phyloP scores from a whole-genome alignment of 352 stramenopile genomes.

The Globisporangium heterothallicum region DNA sequence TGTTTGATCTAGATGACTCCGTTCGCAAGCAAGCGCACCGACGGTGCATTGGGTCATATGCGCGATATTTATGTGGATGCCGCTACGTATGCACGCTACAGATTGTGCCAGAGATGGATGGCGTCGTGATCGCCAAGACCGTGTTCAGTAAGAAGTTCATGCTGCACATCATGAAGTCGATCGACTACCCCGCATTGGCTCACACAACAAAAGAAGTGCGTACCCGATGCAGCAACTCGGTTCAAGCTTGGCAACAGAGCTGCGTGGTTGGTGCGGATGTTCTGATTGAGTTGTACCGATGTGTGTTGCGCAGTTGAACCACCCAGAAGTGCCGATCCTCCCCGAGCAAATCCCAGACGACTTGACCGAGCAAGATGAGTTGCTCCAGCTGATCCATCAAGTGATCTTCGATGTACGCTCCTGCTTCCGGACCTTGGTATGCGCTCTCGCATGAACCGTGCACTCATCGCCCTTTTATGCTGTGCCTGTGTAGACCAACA shows the following conservation, averaged over 20 bases:
- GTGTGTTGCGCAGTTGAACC: slow-evolving; percentile 50
- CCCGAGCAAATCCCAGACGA: slow-evolving; percentile 60
- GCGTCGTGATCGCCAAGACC: slow-evolving; percentile 72
- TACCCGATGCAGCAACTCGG: no score
- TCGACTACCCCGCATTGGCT: slow-evolving; percentile 73
- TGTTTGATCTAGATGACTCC: no score
- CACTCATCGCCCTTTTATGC: neutral
- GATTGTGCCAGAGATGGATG: slow-evolving; percentile 77
- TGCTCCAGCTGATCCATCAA: slow-evolving; percentile 71
- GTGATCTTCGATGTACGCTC: slow-evolving; percentile 73
- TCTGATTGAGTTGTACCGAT: neutral
- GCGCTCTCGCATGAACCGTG: neutral
- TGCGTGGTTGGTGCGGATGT: no score
- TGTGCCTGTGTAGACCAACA: slow-evolving; percentile 50
- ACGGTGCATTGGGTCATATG: no score
- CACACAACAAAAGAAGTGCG: slow-evolving; percentile 71
- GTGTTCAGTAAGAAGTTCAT: slow-evolving; percentile 83
- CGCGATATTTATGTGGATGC: no score
- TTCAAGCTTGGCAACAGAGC: no score
- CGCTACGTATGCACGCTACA: slow-evolving; percentile 16
- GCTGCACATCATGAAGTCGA: slow-evolving; percentile 83
- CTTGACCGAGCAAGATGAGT: slow-evolving; percentile 48
- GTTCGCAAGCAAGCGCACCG: no score
- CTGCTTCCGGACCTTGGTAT: neutral
- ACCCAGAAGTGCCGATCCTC: slow-evolving; percentile 69